These are phyloP conservation scores for Lachnellula subtilissima DNA, from an alignment of 2,329 filamentous ascomycete species.

Conservation along the genomic window DNA sequence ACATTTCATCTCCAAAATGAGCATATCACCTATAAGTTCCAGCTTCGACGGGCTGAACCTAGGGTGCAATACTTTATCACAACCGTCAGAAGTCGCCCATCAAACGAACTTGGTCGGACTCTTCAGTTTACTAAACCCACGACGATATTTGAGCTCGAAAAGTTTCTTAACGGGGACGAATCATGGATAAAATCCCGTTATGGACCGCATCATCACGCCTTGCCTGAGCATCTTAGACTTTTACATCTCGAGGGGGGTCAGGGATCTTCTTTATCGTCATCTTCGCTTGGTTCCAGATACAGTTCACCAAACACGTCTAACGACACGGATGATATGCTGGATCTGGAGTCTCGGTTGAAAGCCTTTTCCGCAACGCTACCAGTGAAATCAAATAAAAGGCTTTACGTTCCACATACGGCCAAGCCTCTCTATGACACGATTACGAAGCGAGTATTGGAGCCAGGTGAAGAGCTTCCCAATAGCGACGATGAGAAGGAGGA, in stretches of 20 bases:
- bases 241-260: neutral
- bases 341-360: conserved; percentile 4
- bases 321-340: conserved; percentile 12
- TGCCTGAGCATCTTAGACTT: conserved; percentile 12
- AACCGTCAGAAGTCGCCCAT: conserved; percentile 14
- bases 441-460: conserved; percentile 22
- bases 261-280: conserved; percentile 23
- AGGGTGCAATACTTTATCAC: conserved; percentile 41
- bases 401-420: conserved; percentile 15
- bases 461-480: conserved; percentile 25
- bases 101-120: conserved; percentile 29
- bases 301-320: conserved; percentile 27
- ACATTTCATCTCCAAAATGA: conserved; percentile 23
- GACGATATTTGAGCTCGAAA: conserved; percentile 42
- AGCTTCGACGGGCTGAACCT: conserved; percentile 19
- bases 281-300: conserved; percentile 20
- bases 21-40: conserved; percentile 25
- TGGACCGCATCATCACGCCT: conserved; percentile 34
- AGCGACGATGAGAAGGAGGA: conserved; percentile 31
- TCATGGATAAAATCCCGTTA: conserved; percentile 42
- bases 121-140: conserved; percentile 41
- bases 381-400: conserved; percentile 2
- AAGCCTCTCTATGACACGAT: conserved; percentile 27
- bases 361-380: neutral
- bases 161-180: conserved; percentile 41